Evolutionary conservation across 2,329 filamentous ascomycete species (phyloP), one percentile per base, ranked within the genome.

Genomic region (Neofusicoccum kwambonambiense): DNA sequence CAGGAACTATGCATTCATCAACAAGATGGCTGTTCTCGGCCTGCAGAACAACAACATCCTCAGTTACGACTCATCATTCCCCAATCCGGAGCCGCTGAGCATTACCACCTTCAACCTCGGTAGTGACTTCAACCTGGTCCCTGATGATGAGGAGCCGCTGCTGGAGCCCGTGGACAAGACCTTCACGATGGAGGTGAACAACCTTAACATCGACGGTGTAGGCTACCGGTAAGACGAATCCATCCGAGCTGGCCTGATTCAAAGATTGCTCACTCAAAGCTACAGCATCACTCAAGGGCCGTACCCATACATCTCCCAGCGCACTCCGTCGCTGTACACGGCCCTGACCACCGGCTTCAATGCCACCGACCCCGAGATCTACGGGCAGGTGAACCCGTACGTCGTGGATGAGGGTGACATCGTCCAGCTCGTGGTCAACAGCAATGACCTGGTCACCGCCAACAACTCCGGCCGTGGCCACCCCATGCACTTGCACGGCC

Each of bases 251-350:
- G 3, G 2, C 15, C 27, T 8, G 13, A 35, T 3, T 3, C 31
- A 22, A 19, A 1, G 3, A 11, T 15, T 13, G 3, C 35, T 51
- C 15, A 52, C 35, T 35, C n/a, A 8, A 13, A 5, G 12, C 22
- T 4, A 27, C 65, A 68, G 67, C 11, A 67, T 69, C 65, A 90
- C 57, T 13, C 67, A 66, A 35, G 62, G 90, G 78, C 85, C 88
- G 74, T 85, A 89, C 69, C 89, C 87, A 22, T 92, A 90, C 74
- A 81, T 81, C 1, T 61, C 77, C 0, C 89, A 87, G 54, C 87
- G 88, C 71, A 89, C 91, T 0, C 90, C 90, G 0, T 84, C 87
- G 0, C 80, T 92, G 0, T 92, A 90, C 78, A 90, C 88, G 0
- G 89, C 82, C 0, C 78, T 91, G 15, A 84, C 83, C 0, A 78